Base-by-base conservation (phyloP, 148 eudicot species). In the Heliamphora exappendiculata region DNA sequence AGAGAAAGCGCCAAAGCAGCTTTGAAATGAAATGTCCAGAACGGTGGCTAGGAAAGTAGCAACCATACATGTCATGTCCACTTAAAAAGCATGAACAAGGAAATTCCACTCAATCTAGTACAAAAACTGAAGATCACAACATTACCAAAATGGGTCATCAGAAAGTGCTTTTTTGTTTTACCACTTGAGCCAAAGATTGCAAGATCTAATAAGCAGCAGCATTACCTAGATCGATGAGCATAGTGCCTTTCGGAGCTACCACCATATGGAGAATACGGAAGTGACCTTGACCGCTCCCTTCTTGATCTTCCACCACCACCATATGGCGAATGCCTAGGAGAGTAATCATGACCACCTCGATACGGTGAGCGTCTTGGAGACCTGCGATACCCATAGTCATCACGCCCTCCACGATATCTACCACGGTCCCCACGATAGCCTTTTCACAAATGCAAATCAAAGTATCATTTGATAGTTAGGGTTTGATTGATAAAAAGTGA, bases 351-450 rank as follows among this genome's bases (percentile, higher is more conserved):
- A 36, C 94, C 77, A 63, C 93, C 88, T 78, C 91, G 85, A 75
- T 90, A 92, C 10, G 97, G 93, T 0, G 98, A 87, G 28, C 89
- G 91, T 83, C 96, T 88, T n/a, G 98, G 96, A 65, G 99, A 93
- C 79, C 98, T 91, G 62, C 90, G 84, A 80, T 84, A 86, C 29
- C 89, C 91, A 80, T 89, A 89, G 77, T 90, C 93, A 80, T 95
- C 94, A 42, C 96, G 96, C 4, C 94, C 88, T 72, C 92, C 94
- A 73, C 89, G 94, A 55, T 65, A 74, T 78, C 97, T 83, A 57
- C 90, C 93, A 64, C 88, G 90, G 72, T 87, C 88, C 33, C 88
- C 89, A 7, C 93, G 93, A 81, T 66, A 78, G 22, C 94, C 97
- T 92, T 76, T 24, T 62, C 74, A 34, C 47, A 59, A 76, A 28